Evolutionary conservation across 805 yeast species (phyloP).

Genomic region (Ogataea thermomethanolica): DNA sequence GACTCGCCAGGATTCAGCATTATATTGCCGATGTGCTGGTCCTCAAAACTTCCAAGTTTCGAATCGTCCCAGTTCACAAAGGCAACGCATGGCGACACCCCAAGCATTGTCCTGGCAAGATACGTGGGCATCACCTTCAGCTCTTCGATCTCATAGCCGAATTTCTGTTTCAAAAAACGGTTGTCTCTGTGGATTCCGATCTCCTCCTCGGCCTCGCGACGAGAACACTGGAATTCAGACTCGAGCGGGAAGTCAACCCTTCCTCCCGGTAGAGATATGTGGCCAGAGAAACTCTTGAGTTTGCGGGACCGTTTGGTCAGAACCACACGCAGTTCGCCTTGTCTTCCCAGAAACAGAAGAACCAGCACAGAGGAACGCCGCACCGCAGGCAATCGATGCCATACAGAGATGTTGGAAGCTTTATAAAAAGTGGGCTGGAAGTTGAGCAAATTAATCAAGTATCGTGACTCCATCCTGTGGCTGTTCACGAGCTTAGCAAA

Average conservation of each 20-base stretch:
- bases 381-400: constrained; percentile 61
- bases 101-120: constrained; percentile 73
- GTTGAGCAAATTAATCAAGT: constrained; percentile 34
- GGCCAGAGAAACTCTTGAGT: constrained; percentile 78
- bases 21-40: constrained; percentile 34
- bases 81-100: constrained; percentile 79
- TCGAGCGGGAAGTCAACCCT: constrained; percentile 72
- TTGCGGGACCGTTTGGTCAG: constrained; percentile 73
- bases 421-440: constrained; percentile 36
- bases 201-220: constrained; percentile 86
- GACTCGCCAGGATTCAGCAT: constrained; percentile 75
- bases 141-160: constrained; percentile 58
- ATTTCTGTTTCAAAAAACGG: constrained; percentile 37
- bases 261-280: constrained; percentile 92
- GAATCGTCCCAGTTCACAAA: constrained; percentile 45
- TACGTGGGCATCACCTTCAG: constrained; percentile 71
- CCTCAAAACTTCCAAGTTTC: constrained; percentile 25
- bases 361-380: constrained; percentile 81
- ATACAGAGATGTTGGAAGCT: constrained; percentile 39
- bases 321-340: constrained; percentile 73
- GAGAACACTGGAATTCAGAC: constrained; percentile 65
- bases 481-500: constrained; percentile 15
- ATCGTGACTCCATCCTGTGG: constrained; percentile 34
- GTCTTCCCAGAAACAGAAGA: constrained; percentile 65
- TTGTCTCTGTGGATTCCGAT: constrained; percentile 65